phyloP scores from a whole-genome alignment of 2,329 filamentous ascomycete genomes.

The Lachnellula suecica region DNA sequence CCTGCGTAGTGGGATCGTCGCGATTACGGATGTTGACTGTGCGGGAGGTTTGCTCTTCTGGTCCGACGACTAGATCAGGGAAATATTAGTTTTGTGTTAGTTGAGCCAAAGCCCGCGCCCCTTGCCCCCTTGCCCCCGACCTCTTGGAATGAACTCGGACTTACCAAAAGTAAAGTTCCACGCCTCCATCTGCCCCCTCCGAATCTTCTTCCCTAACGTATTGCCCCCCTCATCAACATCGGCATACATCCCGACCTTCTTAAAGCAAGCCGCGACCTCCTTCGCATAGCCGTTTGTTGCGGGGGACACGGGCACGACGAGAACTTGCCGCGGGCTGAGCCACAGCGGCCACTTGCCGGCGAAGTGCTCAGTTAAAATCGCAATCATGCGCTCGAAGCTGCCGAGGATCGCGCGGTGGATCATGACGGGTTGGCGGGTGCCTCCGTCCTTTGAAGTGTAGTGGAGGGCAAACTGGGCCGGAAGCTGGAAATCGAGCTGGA shows the following conservation, averaged over 20 bases:
- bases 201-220: too few species aligned
- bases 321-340: conserved; percentile 77
- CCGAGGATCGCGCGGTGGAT: conserved; percentile 80
- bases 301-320: conserved; percentile 75
- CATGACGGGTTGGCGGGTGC: conserved; percentile 82
- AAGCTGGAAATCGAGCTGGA: conserved; percentile 88
- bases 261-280: conserved; percentile 69
- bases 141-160: too few species aligned
- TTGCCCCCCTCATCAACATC: conserved; percentile 68
- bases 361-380: conserved; percentile 80
- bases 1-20: too few species aligned
- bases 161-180: too few species aligned
- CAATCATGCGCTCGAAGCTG: conserved; percentile 67
- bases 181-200: too few species aligned
- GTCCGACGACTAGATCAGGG: too few species aligned
- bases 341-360: conserved; percentile 88
- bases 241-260: conserved; percentile 65
- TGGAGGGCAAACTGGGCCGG: conserved; percentile 83
- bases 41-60: too few species aligned
- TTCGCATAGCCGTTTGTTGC: conserved; percentile 70
- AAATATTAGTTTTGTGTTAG: too few species aligned
- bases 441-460: conserved; percentile 72
- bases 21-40: too few species aligned
- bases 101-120: too few species aligned
- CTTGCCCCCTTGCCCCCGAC: too few species aligned